phyloP scores from a whole-genome alignment of 306 rosid genomes.

The Cyamopsis tetragonoloba region DNA sequence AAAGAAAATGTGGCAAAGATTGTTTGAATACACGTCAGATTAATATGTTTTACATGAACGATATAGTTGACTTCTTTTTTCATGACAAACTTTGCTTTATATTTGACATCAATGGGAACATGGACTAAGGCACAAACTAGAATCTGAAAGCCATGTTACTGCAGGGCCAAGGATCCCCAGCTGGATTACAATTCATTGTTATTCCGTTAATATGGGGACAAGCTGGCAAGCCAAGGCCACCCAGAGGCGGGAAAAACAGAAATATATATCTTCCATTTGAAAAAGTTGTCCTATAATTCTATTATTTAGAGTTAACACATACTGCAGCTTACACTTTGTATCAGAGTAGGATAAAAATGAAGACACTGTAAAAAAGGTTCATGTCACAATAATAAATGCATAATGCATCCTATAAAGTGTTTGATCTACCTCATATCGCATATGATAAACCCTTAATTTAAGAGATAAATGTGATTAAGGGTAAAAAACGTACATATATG shows the following conservation, averaged over 20 bases:
- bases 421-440: background rate
- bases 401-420: background rate
- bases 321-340: background rate
- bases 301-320: background rate
- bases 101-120: background rate
- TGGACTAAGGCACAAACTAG: background rate
- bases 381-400: background rate
- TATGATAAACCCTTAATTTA: background rate
- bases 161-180: background rate
- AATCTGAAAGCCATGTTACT: background rate
- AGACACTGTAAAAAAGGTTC: background rate
- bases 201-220: no score
- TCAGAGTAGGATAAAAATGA: background rate
- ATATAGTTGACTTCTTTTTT: background rate
- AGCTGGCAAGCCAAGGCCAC: no score
- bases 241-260: no score
- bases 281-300: background rate
- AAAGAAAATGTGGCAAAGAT: background rate
- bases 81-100: background rate
- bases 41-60: background rate
- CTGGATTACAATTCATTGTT: background rate
- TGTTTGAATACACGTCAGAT: no score
- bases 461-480: background rate
- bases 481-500: slow-evolving; percentile 60
- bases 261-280: background rate